A percentile compares a stretch with the other conserved stretches of the same genome.
phyloP scores from a whole-genome alignment of 495 filamentous ascomycete genomes.

The Penicillium ucsense region DNA sequence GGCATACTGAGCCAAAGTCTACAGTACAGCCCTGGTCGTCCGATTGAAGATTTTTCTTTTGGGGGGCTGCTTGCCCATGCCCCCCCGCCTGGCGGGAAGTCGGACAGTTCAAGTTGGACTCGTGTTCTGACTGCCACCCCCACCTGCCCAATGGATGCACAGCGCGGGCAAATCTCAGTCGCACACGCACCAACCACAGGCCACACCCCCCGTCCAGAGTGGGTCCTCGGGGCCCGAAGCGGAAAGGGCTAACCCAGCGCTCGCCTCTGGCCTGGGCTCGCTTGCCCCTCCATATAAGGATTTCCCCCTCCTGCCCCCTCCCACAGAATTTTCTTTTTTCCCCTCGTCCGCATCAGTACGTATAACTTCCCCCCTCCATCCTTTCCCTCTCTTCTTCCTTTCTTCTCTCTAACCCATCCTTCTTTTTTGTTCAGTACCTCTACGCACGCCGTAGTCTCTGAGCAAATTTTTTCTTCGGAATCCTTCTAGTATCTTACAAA shows the following conservation, averaged over 20 bases:
- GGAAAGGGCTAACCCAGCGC: conserved; percentile 34
- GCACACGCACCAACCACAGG: background rate
- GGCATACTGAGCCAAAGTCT: background rate
- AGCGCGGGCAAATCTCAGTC: conserved; percentile 5
- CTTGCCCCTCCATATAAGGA: conserved; percentile 47
- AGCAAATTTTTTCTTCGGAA: conserved; percentile 26
- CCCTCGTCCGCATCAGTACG: conserved; percentile 42
- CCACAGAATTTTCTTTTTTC: conserved; percentile 34
- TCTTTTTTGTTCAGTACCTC: conserved; percentile 36
- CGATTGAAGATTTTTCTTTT: conserved; percentile 25
- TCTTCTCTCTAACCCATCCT: conserved; percentile 21
- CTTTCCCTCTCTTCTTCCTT: conserved; percentile 13
- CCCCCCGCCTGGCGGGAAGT: too few relatives aligned
- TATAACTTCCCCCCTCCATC: conserved; percentile 29
- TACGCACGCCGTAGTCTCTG: conserved; percentile 47
- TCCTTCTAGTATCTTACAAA: conserved; percentile 36
- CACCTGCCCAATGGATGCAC: conserved; percentile 2
- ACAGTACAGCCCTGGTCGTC: background rate
- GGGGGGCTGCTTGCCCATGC: too few relatives aligned
- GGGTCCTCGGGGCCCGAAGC: background rate
- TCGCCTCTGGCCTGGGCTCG: conserved; percentile 27
- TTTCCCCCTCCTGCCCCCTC: conserved; percentile 36
- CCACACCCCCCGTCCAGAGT: background rate
- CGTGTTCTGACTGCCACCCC: background rate
- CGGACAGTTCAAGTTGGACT: too few relatives aligned